phyloP scores from a whole-genome alignment of 495 filamentous ascomycete genomes.

The Podospora bellae-mahoneyi region DNA sequence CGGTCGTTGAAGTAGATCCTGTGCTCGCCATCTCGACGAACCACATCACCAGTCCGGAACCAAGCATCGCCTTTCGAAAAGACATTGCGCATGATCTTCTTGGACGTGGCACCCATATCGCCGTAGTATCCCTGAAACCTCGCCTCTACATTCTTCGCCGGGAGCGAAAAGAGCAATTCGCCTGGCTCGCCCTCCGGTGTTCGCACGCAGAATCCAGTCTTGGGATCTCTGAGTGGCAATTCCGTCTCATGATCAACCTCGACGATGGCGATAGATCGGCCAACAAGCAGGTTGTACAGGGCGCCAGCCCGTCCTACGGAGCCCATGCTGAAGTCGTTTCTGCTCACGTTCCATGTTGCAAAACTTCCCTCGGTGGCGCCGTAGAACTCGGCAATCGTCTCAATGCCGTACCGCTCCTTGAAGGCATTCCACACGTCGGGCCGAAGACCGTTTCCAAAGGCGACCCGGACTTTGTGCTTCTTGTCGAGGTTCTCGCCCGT shows the following conservation, averaged over 20 bases:
- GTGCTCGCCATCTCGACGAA: slow-evolving; percentile 68
- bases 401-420: slow-evolving; percentile 81
- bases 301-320: slow-evolving; percentile 77
- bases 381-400: slow-evolving; percentile 85
- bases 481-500: slow-evolving; percentile 74
- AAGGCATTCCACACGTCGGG: slow-evolving; percentile 90
- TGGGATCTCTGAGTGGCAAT: slow-evolving; percentile 63
- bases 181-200: slow-evolving; percentile 64
- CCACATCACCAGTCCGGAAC: slow-evolving; percentile 82
- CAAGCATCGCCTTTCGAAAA: slow-evolving; percentile 78
- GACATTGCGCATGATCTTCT: slow-evolving; percentile 77
- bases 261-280: slow-evolving; percentile 54
- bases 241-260: slow-evolving; percentile 71
- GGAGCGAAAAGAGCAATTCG: slow-evolving; percentile 74
- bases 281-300: slow-evolving; percentile 55
- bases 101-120: slow-evolving; percentile 67
- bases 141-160: slow-evolving; percentile 57
- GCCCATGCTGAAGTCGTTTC: slow-evolving; percentile 72
- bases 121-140: slow-evolving; percentile 87
- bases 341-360: slow-evolving; percentile 70
- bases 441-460: slow-evolving; percentile 87
- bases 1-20: slow-evolving; percentile 84
- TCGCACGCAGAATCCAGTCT: slow-evolving; percentile 66
- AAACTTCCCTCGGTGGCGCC: slow-evolving; percentile 76
- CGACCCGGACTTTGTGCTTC: slow-evolving; percentile 72